Evolutionary conservation across 75 land plant species (phyloP).

Genomic region (Picea sitchensis): DNA sequence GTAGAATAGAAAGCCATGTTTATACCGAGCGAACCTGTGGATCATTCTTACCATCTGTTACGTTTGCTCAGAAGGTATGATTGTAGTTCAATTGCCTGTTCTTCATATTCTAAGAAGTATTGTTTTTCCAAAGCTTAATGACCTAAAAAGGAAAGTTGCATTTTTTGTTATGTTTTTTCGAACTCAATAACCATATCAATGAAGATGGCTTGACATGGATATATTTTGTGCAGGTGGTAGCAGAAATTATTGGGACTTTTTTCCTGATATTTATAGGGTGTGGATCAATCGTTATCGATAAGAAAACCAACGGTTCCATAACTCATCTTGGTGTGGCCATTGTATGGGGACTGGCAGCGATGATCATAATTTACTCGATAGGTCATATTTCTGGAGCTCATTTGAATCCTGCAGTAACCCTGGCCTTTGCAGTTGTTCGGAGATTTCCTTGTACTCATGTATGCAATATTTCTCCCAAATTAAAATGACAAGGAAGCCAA

Average conservation of each 20-base stretch:
- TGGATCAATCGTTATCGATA: constrained; percentile 25
- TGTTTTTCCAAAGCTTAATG: too few species aligned
- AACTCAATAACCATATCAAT: too few species aligned
- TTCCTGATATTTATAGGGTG: constrained; percentile 35
- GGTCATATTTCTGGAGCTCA: constrained; percentile 70
- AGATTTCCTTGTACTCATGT: constrained; percentile 29
- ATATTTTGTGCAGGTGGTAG: constrained; percentile 21
- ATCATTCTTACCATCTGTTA: too few species aligned
- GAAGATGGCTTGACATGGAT: too few species aligned
- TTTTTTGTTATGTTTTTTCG: too few species aligned
- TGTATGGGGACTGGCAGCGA: constrained; percentile 34
- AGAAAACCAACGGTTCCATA: constrained; percentile 9
- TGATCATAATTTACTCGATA: constrained; percentile 31
- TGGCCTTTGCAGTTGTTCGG: constrained; percentile 39
- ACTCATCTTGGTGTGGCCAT: constrained; percentile 34
- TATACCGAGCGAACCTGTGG: too few species aligned
- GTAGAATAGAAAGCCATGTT: too few species aligned
- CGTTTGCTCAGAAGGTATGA: neutral
- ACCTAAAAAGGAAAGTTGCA: too few species aligned
- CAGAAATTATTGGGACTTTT: constrained; percentile 51
- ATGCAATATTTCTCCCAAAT: neutral
- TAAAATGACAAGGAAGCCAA: neutral
- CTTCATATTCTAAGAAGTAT: too few species aligned
- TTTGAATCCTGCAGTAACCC: constrained; percentile 61
- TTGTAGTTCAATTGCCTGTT: too few species aligned